Conservation (phyloP, 345 rosid species). For the Stellera chamaejasme region DNA sequence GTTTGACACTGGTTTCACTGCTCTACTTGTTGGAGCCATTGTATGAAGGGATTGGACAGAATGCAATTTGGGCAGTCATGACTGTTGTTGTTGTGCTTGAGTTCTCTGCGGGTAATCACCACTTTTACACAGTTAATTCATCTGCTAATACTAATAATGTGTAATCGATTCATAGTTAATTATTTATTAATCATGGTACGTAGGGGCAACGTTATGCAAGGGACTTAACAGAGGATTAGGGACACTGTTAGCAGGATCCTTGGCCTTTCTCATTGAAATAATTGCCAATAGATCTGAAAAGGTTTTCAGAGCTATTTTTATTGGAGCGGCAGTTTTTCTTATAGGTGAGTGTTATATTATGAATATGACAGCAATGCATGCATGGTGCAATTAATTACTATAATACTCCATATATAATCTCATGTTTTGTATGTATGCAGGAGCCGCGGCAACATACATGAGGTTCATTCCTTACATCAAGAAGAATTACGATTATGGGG, state of each 20-base stretch:
- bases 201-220: conserved; percentile 81
- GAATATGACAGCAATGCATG: no score
- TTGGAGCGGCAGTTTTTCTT: conserved; percentile 57
- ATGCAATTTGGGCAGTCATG: conserved; percentile 79
- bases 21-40: conserved; percentile 58
- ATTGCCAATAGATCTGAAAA: conserved; percentile 45
- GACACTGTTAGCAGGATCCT: conserved; percentile 60
- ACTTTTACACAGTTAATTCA: no score
- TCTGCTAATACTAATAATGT: neutral
- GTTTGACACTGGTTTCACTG: conserved; percentile 63
- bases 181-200: neutral
- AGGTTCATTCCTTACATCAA: conserved; percentile 79
- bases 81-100: conserved; percentile 85
- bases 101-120: conserved; percentile 50
- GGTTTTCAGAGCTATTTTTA: conserved; percentile 58
- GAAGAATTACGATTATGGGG: conserved; percentile 85
- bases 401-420: no score
- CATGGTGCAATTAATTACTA: no score
- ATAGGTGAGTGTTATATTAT: conserved; percentile 36
- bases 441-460: conserved; percentile 59
- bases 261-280: conserved; percentile 59
- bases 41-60: conserved; percentile 48
- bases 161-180: neutral
- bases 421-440: conserved; percentile 24
- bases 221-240: conserved; percentile 84